phyloP scores from a whole-genome alignment of 1,139 yeast species.

The Groenewaldozyma sp. region DNA sequence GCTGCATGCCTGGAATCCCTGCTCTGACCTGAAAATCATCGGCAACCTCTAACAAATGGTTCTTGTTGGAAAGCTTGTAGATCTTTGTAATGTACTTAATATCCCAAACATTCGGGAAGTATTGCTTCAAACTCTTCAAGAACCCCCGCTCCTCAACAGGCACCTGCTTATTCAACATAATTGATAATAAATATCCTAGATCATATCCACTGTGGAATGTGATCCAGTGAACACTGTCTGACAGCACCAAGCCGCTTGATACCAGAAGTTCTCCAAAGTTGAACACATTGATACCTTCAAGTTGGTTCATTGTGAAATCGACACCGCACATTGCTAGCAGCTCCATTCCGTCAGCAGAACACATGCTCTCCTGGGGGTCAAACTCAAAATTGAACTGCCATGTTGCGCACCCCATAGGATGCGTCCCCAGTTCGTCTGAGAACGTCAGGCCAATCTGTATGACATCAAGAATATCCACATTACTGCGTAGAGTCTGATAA shows the following conservation, averaged over 20 bases:
- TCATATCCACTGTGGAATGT: conserved; percentile 90
- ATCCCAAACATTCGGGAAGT: conserved; percentile 79
- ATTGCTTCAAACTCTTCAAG: conserved; percentile 57
- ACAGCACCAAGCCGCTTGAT: conserved; percentile 76
- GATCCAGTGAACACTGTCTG: conserved; percentile 71
- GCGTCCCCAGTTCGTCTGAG: conserved; percentile 67
- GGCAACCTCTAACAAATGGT: conserved; percentile 34
- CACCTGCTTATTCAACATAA: conserved; percentile 65
- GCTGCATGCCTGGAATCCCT: conserved; percentile 18
- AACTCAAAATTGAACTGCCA: conserved; percentile 95
- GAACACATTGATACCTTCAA: conserved; percentile 69
- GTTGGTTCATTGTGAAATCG: conserved; percentile 66
- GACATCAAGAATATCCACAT: conserved; percentile 76
- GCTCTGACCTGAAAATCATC: conserved; percentile 36
- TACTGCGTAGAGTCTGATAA: conserved; percentile 87
- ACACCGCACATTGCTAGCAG: conserved; percentile 74
- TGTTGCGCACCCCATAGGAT: conserved; percentile 51
- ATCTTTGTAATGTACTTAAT: conserved; percentile 65
- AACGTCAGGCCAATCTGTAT: conserved; percentile 85
- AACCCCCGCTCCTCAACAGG: conserved; percentile 80
- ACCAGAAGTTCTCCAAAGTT: conserved; percentile 79
- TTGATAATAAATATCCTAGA: conserved; percentile 76
- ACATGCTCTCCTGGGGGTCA: conserved; percentile 68
- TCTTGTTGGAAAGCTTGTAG: conserved; percentile 31
- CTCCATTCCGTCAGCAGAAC: conserved; percentile 65